A percentile compares a stretch with the other conserved stretches of the same genome.
These are phyloP conservation scores for Chloridella minuta DNA, from an alignment of 352 stramenopile species.

Conservation along the genomic window DNA sequence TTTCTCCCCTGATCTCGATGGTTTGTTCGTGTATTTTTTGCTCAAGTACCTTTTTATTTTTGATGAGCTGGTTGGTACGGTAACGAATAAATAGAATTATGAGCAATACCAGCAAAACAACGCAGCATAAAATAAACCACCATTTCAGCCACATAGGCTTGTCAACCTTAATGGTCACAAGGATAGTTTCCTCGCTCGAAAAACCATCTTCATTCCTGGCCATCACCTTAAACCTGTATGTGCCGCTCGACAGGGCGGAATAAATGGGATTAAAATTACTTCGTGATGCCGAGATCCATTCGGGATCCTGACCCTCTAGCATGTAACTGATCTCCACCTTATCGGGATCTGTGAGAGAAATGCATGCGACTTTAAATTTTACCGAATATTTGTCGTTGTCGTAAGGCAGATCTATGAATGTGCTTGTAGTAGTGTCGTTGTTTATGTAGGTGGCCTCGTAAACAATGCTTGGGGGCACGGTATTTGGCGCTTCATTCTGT, in stretches of 20 bases:
- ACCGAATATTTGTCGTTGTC: not conserved
- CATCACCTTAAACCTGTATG: not conserved
- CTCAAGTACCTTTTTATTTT: not conserved
- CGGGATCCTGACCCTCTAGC: not conserved
- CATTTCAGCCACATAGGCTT: not conserved
- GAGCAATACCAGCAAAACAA: not conserved
- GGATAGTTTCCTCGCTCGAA: not conserved
- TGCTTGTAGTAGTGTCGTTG: not conserved
- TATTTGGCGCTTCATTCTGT: no score
- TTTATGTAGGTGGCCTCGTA: not conserved
- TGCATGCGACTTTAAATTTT: not conserved
- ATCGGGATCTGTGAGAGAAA: not conserved
- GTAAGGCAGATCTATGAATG: not conserved
- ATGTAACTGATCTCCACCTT: not conserved
- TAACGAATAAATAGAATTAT: not conserved
- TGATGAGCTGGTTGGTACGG: not conserved
- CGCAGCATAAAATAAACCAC: not conserved
- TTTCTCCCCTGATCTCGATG: not conserved
- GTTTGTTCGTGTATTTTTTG: not conserved
- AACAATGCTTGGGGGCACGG: not conserved
- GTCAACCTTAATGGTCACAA: not conserved
- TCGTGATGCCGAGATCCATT: not conserved
- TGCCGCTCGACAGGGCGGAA: not conserved
- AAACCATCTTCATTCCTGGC: not conserved
- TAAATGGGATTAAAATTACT: no score